Percentiles rank a stretch among this genome's conserved stretches.
Evolutionary conservation across 192 early-diverging fungal genomes (phyloP).

Genomic region (Linderina pennispora): DNA sequence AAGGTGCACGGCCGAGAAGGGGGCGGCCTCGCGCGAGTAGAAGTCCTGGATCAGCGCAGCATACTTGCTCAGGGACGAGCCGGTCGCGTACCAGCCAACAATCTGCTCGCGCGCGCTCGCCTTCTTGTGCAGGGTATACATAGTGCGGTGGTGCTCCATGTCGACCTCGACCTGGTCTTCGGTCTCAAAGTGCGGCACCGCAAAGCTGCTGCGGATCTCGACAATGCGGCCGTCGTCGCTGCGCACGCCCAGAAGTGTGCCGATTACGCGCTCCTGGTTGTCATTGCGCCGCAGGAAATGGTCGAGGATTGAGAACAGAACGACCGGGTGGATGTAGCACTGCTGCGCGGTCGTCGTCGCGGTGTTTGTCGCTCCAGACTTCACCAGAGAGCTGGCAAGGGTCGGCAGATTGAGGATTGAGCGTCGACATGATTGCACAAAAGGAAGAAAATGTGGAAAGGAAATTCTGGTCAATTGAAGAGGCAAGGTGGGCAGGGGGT

Average conservation of each 20-base stretch:
- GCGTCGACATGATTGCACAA: slow-evolving; percentile 14
- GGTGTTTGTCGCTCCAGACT: slow-evolving; percentile 23
- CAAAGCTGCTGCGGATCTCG: slow-evolving; percentile 85
- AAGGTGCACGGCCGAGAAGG: slow-evolving; percentile 71
- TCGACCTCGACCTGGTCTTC: slow-evolving; percentile 79
- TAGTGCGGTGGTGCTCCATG: slow-evolving; percentile 79
- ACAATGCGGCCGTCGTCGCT: slow-evolving; percentile 84
- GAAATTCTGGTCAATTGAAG: too few species aligned
- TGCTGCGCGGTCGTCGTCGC: slow-evolving; percentile 35
- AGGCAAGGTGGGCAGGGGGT: too few species aligned
- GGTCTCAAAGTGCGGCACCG: slow-evolving; percentile 72
- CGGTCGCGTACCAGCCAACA: slow-evolving; percentile 91
- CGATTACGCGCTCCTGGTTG: slow-evolving; percentile 77
- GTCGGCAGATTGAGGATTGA: slow-evolving; percentile 47
- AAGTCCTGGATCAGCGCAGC: slow-evolving; percentile 73
- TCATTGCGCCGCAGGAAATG: slow-evolving; percentile 85
- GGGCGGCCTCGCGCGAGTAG: slow-evolving; percentile 70
- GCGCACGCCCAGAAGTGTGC: slow-evolving; percentile 83
- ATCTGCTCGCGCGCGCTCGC: slow-evolving; percentile 86
- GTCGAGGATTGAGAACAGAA: slow-evolving; percentile 89
- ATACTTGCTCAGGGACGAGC: slow-evolving; percentile 58
- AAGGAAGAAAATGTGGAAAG: background rate
- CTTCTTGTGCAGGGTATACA: slow-evolving; percentile 84
- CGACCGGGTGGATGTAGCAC: slow-evolving; percentile 63
- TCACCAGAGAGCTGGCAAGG: slow-evolving; percentile 22